Evolutionary conservation across 1,139 yeast species (phyloP).

Genomic region (Geotrichum australiense): DNA sequence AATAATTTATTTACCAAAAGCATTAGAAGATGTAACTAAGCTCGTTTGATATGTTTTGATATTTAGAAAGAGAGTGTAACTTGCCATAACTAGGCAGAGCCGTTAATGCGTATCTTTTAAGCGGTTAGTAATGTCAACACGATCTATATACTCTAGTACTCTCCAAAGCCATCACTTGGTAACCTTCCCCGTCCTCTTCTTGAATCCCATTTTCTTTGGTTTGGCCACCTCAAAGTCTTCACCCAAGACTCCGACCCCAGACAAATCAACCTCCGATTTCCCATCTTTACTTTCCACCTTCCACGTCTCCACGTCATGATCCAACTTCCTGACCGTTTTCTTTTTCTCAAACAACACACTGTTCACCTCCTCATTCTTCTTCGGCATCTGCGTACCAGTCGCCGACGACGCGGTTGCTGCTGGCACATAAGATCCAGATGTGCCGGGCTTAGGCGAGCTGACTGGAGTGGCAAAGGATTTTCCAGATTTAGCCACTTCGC

Average conservation of each 20-base stretch:
- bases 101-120: too few relatives aligned
- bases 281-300: background rate
- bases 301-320: conserved; percentile 8
- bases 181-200: too few relatives aligned
- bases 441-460: background rate
- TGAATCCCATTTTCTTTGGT: background rate
- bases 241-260: conserved; percentile 8
- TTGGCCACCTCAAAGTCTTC: conserved; percentile 1
- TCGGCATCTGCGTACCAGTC: background rate
- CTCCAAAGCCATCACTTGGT: too few relatives aligned
- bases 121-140: too few relatives aligned
- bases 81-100: too few relatives aligned
- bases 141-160: too few relatives aligned
- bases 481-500: conserved; percentile 19
- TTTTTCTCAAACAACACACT: conserved; percentile 11
- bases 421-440: background rate
- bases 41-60: too few relatives aligned
- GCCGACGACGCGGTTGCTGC: conserved; percentile 1
- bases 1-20: too few relatives aligned
- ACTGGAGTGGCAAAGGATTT: conserved; percentile 3
- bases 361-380: background rate
- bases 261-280: background rate
- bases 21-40: too few relatives aligned
- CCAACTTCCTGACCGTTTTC: conserved; percentile 6
- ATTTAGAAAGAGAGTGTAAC: too few relatives aligned